Percentiles rank a stretch among this genome's conserved stretches.
These are phyloP conservation scores for Eucommia ulmoides DNA, from an alignment of 257 asterid species.

Conservation along the genomic window DNA sequence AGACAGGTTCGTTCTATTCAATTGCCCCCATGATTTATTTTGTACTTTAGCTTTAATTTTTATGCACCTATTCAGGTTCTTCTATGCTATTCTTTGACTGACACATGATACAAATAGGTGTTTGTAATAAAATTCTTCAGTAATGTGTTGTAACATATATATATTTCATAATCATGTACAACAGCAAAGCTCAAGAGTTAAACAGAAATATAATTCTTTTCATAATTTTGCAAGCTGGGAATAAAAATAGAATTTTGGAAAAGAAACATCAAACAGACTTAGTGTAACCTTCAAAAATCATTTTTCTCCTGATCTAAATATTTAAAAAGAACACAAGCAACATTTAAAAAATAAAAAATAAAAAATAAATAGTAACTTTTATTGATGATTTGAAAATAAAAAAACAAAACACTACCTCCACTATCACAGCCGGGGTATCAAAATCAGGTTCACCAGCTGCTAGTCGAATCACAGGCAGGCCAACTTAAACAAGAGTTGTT, in stretches of 20 bases:
- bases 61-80: background rate
- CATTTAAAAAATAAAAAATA: too few relatives aligned
- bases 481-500: conserved; percentile 81
- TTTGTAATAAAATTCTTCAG: too few relatives aligned
- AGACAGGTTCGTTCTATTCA: conserved; percentile 31
- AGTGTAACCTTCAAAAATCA: conserved; percentile 82
- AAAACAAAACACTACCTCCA: conserved; percentile 42
- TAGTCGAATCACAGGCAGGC: conserved; percentile 83
- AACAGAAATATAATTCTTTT: too few relatives aligned
- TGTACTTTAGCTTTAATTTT: conserved; percentile 2
- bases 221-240: too few relatives aligned
- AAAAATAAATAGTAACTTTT: background rate
- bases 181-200: too few relatives aligned
- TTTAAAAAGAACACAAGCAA: background rate
- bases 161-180: too few relatives aligned
- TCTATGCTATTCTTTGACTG: background rate
- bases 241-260: too few relatives aligned
- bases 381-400: too few relatives aligned
- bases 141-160: too few relatives aligned
- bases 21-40: background rate
- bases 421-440: conserved; percentile 75
- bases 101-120: too few relatives aligned
- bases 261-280: too few relatives aligned
- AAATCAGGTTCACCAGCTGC: conserved; percentile 99
- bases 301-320: conserved; percentile 72